Evolutionary conservation across 148 eudicot genomes (phyloP), one percentile per base, ranked within the genome.

Genomic region (Tetragonia tetragonoides): DNA sequence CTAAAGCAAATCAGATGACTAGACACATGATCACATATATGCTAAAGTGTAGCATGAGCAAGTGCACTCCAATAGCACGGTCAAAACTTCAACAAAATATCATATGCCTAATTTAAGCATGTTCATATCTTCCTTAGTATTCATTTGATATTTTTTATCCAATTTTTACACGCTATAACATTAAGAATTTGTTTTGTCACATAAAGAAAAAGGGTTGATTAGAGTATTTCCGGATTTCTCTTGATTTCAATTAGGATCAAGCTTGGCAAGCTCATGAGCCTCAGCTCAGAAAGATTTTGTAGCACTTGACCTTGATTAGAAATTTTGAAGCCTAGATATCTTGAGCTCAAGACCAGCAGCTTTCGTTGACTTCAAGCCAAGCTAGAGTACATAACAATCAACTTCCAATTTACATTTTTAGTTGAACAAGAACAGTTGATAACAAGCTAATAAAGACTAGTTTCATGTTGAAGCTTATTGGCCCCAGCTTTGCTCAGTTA

Each of bases 251-350:
- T 9, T 9, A 53, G 59, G 18, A 53, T 3, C 59, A 53, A 14
- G 71, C 71, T 7, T 68, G 71, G 53, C 51, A 68, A 41, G 71
- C 53, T 42, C 11, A 68, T 28, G 34, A 28, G 71, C 28, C 37
- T 41, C 37, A 47, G 9, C 53, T 16, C 17, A 8, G 5, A 68
- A 66, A 66, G 69, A 41, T 37, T 20, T 20, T 66, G 3, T 66
- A 64, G 68, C 37, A 28, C 68, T 66, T 40, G 47, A 40, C 59
- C 12, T 53, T 16, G 12, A 15, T 0, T 53, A 16, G 18, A 53
- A 53, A 11, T 15, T 16, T 53, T 7, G 14, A 53, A 53, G 59
- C 59, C 59, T 53, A 53, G 12, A 53, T 53, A 53, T 8, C 59
- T 53, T 8, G 12, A 11, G 59, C 17, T 53, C 59, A 53, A 53